Evolutionary conservation across 306 rosid species (phyloP).

Genomic region (Sechiopsis laciniata): DNA sequence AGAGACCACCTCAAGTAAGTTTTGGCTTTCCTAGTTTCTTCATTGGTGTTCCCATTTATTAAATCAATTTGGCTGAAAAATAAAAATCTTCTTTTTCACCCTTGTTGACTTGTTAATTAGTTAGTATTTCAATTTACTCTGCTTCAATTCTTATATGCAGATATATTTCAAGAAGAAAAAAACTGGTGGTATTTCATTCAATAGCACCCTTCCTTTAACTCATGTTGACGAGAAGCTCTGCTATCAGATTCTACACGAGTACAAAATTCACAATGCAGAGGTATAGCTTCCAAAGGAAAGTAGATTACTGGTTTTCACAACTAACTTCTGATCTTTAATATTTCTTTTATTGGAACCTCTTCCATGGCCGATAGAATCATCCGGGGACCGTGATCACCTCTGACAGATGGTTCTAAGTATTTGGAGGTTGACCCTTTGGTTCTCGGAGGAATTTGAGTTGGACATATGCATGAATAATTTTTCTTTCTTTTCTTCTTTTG

Average conservation of each 20-base stretch:
- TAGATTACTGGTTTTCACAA: neutral
- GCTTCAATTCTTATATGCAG: conserved; percentile 41
- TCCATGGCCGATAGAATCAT: neutral
- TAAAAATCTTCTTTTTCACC: conserved; percentile 6
- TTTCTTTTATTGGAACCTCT: neutral
- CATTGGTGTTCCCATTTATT: conserved; percentile 14
- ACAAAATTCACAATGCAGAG: conserved; percentile 99
- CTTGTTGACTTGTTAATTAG: conserved; percentile 2
- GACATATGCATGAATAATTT: neutral
- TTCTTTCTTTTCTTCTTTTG: neutral
- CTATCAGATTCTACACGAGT: conserved; percentile 96
- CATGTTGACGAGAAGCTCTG: conserved; percentile 98
- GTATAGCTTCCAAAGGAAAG: conserved; percentile 31
- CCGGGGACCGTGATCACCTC: no score
- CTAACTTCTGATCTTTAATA: no score
- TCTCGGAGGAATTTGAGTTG: neutral
- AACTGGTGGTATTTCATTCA: conserved; percentile 95
- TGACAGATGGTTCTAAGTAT: neutral
- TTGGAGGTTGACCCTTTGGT: neutral
- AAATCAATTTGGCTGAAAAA: conserved; percentile 16
- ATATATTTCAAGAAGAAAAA: conserved; percentile 96
- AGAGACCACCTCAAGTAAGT: conserved; percentile 92
- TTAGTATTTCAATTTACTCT: conserved; percentile 10
- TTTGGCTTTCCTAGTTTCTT: conserved; percentile 14
- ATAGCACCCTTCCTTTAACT: conserved; percentile 82